Evolutionary conservation across 805 yeast genomes (phyloP), one percentile per base, ranked within the genome.

Genomic region (Torulaspora microellipsoides): DNA sequence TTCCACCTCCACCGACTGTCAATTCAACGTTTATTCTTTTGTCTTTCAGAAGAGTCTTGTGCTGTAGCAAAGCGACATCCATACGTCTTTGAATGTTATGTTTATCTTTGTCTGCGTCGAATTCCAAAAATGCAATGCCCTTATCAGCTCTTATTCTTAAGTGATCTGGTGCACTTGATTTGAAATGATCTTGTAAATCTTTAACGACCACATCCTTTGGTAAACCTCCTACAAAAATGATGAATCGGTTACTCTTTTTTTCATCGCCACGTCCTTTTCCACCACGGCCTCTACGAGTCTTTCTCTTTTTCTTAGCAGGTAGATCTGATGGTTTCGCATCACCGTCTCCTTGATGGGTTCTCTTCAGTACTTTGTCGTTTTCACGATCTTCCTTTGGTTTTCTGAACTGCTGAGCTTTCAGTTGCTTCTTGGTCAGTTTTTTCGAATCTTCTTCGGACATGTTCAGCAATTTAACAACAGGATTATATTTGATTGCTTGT

Each of bases 1-100:
- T 91, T 44, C 97, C 97, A 37, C 99, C 99, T 33, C 99, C 99
- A 44, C 99, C 99, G 39, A 88, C 99, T 2, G 98, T 93, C 55
- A 93, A 73, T 64, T 93, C 99, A 29, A 93, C 97, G 59, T 93
- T 93, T 58, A 93, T 90, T 62, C 82, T 87, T 53, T 96, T 75
- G 34, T 76, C 73, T 45, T 78, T 74, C 51, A 91, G 61, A 8
- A 70, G 56, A 3, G 91, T 73, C 65, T 87, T 95, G 64, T 93
- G 96, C 72, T 85, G 76, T 50, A 83, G 72, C 54, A 93, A 71
- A 0, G 97, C 97, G 36, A 78, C 73, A 56, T 88, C 96, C 81
- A 93, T 82, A 47, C 83, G 77, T 47, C 80, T 76, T 54, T 84
- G 84, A 32, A 90, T 86, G 48, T 83, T 85, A 15, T 40, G 46